Evolutionary conservation across 1,284 basidiomycete species (phyloP), one percentile per base, ranked within the genome.

Genomic region (Thelephora terrestris): DNA sequence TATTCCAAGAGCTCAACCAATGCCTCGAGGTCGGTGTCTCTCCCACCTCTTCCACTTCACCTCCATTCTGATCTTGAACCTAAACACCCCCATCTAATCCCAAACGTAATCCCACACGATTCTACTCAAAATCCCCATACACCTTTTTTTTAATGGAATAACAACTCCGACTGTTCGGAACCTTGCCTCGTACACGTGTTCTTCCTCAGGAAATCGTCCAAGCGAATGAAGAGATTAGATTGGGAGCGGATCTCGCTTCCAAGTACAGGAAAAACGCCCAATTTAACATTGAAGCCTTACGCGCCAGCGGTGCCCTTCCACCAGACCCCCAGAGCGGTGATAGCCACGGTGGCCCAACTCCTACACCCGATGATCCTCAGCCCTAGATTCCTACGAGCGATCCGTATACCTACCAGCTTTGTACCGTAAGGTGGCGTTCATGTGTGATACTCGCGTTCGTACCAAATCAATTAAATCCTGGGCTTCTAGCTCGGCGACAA

Each of bases 201-300:
- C 20, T 14, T 18, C 36, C 25, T 23, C 39, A 88, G 84, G 82
- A 86, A 62, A 81, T 88, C 53, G 64, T 82, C 27, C 71, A 75
- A 21, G 85, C 83, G 12, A 86, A 88, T 53, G 70, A 76, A 2
- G 76, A 79, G 40, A 78, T 90, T 37, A 79, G 82, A 58, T 80
- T 77, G 34, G 83, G 90, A 0, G 81, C 89, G 1, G 80, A 90
- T 61, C 70, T 93, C 18, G 76, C 81, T 34, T 78, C 78, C 34
- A 90, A 89, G 62, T 92, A 92, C 63, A 73, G 81, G 53, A 81
- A 86, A 64, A 92, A 91, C 64, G 88, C 90, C 39, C 81, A 84
- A 61, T 91, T 89, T 60, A 92, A 92, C 61, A 62, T 92, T 52
- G 82, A 84, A 55, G 84, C 83, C 35, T 42, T 42, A 16, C 39